Conservation (phyloP, 768 basidiomycete species). For the Mycena metata region DNA sequence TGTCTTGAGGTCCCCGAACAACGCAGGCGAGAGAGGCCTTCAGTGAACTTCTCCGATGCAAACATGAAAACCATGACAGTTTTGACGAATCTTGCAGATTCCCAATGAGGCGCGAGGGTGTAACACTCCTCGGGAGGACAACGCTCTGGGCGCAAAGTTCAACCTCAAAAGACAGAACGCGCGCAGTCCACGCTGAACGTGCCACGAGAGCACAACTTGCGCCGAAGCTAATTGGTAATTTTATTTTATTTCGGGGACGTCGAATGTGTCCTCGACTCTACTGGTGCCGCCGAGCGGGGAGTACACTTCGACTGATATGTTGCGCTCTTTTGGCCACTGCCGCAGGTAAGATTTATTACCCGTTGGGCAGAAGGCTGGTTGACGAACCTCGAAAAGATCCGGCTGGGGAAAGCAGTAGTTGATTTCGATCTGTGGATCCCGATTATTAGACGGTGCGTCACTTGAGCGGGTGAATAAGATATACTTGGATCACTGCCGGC, state of each 20-base stretch:
- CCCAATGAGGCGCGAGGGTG: slow-evolving; percentile 74
- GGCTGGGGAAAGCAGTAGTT: slow-evolving; percentile 85
- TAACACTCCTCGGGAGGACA: slow-evolving; percentile 85
- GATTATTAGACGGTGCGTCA: background rate
- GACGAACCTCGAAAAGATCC: slow-evolving; percentile 73
- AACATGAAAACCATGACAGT: too few relatives aligned
- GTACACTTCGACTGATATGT: slow-evolving; percentile 80
- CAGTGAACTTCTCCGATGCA: background rate
- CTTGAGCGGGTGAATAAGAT: background rate
- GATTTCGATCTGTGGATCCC: slow-evolving; percentile 71
- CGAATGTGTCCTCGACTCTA: slow-evolving; percentile 69
- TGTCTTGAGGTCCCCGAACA: too few relatives aligned
- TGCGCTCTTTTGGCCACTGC: slow-evolving; percentile 77
- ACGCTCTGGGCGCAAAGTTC: slow-evolving; percentile 59
- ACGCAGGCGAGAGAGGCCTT: slow-evolving; percentile 51
- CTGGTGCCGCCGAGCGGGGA: slow-evolving; percentile 78
- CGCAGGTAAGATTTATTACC: too few relatives aligned
- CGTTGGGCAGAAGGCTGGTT: background rate
- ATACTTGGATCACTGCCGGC: slow-evolving; percentile 76
- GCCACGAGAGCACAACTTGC: slow-evolving; percentile 82
- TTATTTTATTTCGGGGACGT: slow-evolving; percentile 73
- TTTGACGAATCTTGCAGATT: slow-evolving; percentile 69
- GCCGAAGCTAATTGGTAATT: slow-evolving; percentile 75
- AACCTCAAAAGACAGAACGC: slow-evolving; percentile 22
- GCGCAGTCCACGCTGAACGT: slow-evolving; percentile 79